Evolutionary conservation across 805 yeast genomes (phyloP).

Genomic region (Cyberlindnera mississippiensis): DNA sequence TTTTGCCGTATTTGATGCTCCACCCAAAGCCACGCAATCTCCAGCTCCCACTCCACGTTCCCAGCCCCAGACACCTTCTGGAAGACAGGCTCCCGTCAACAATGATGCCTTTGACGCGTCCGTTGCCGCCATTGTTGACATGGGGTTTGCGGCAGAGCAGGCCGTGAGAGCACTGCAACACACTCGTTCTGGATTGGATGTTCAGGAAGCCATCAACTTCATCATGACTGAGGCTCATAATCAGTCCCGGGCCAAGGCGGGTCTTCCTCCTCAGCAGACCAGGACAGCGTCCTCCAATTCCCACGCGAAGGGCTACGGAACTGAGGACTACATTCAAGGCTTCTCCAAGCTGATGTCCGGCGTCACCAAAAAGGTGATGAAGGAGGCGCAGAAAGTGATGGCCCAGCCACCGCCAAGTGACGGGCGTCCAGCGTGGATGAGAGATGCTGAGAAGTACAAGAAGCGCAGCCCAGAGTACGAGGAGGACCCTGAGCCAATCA

Average conservation of each 20-base stretch:
- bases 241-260: conserved; percentile 31
- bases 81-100: conserved; percentile 2
- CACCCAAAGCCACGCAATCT: conserved; percentile 8
- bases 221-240: conserved; percentile 60
- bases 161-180: conserved; percentile 56
- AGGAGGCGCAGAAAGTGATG: conserved; percentile 31
- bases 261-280: conserved; percentile 13
- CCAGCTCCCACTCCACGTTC: conserved; percentile 2
- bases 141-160: conserved; percentile 67
- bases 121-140: conserved; percentile 68
- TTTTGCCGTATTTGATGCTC: conserved; percentile 30
- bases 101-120: conserved; percentile 39
- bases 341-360: conserved; percentile 21
- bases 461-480: conserved; percentile 32
- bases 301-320: background rate
- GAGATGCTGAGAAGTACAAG: conserved; percentile 46
- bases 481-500: conserved; percentile 46
- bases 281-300: background rate
- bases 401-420: conserved; percentile 25
- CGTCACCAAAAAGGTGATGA: conserved; percentile 23
- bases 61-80: background rate
- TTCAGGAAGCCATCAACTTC: conserved; percentile 61
- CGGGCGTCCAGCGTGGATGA: conserved; percentile 74
- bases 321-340: conserved; percentile 20
- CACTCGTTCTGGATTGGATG: conserved; percentile 48